phyloP scores from a whole-genome alignment of 768 basidiomycete genomes.

The Podaxis pistillaris region DNA sequence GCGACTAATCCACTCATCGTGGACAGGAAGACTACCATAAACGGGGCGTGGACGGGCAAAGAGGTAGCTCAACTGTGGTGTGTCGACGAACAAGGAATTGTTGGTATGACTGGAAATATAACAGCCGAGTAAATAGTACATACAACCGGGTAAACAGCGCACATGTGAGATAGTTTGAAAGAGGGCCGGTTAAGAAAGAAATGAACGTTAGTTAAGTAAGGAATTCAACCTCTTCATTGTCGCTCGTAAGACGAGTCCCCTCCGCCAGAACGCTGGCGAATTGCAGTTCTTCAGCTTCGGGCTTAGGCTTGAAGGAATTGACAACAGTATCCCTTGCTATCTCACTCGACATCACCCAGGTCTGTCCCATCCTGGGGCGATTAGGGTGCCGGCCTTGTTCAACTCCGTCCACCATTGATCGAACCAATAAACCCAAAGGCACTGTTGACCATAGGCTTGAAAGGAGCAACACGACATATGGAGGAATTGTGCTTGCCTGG shows the following conservation, averaged over 20 bases:
- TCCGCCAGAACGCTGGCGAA: not conserved
- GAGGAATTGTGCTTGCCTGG: not conserved
- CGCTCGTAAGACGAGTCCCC: not conserved
- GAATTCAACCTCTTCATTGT: not conserved
- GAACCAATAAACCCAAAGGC: not conserved
- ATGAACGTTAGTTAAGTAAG: not conserved
- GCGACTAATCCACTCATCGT: slow-evolving; percentile 66
- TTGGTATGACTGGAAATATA: slow-evolving; percentile 67
- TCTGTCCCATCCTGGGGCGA: too few relatives aligned
- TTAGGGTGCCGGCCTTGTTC: not conserved
- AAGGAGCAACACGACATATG: not conserved
- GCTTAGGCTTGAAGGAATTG: not conserved
- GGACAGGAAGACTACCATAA: slow-evolving; percentile 44
- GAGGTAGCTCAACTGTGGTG: slow-evolving; percentile 54
- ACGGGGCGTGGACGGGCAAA: slow-evolving; percentile 42
- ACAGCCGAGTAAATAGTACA: slow-evolving; percentile 4
- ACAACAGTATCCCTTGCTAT: not conserved
- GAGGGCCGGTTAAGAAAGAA: not conserved
- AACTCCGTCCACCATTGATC: not conserved
- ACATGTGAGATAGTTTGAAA: slow-evolving; percentile 32
- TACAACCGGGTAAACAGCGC: too few relatives aligned
- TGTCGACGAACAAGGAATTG: slow-evolving; percentile 49
- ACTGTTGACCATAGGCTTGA: not conserved
- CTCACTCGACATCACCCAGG: not conserved
- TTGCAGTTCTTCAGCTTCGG: not conserved